These are phyloP conservation scores for Candida corydali DNA, from an alignment of 805 yeast genomes.

Conservation along the genomic window DNA sequence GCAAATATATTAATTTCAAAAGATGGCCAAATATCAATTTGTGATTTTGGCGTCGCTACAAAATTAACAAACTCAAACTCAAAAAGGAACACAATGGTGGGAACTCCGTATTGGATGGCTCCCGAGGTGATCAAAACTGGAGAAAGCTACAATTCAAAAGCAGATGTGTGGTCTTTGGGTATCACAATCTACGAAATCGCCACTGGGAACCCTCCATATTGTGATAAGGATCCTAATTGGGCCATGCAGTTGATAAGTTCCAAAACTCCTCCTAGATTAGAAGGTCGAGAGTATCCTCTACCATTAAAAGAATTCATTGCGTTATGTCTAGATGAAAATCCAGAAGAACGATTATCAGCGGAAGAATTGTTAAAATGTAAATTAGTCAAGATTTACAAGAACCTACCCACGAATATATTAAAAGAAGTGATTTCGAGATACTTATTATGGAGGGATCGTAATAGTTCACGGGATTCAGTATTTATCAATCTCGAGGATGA, in stretches of 20 bases:
- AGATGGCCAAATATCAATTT: constrained; percentile 84
- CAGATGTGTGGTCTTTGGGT: constrained; percentile 97
- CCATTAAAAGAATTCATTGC: constrained; percentile 85
- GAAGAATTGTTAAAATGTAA: constrained; percentile 76
- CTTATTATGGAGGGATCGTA: constrained; percentile 66
- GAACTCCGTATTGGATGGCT: constrained; percentile 99
- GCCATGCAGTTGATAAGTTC: constrained; percentile 93
- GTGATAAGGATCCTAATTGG: constrained; percentile 90
- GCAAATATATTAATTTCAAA: constrained; percentile 88
- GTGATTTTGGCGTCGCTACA: constrained; percentile 99
- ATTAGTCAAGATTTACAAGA: constrained; percentile 62
- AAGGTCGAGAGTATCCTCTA: constrained; percentile 79
- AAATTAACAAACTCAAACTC: constrained; percentile 70
- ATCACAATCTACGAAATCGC: constrained; percentile 92
- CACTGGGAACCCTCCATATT: constrained; percentile 96
- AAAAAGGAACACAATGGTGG: constrained; percentile 92
- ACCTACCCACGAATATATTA: constrained; percentile 54
- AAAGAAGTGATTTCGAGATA: constrained; percentile 75
- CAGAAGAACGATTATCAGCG: constrained; percentile 82
- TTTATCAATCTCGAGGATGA: constrained; percentile 23
- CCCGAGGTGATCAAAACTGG: constrained; percentile 97
- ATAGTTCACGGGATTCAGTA: constrained; percentile 50
- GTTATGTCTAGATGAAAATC: constrained; percentile 87
- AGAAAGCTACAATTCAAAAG: constrained; percentile 80
- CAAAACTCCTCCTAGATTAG: constrained; percentile 90